phyloP scores from a whole-genome alignment of 495 filamentous ascomycete genomes.

The Aspergillus sclerotioniger region DNA sequence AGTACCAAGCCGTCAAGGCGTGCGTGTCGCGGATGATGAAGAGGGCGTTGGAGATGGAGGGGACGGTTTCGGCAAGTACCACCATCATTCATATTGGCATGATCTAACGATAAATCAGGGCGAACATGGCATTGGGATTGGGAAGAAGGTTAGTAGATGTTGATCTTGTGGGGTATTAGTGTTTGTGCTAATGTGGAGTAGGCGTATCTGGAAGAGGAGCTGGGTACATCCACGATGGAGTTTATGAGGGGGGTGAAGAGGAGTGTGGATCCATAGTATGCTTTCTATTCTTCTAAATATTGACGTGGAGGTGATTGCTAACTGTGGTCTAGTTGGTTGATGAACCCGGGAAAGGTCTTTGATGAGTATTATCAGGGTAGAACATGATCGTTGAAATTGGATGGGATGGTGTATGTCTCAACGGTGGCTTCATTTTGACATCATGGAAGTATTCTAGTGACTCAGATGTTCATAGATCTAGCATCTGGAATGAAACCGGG shows the following conservation, averaged over 20 bases:
- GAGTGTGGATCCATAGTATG: slow-evolving; percentile 65
- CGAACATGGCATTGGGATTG: slow-evolving; percentile 81
- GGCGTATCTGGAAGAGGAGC: slow-evolving; percentile 62
- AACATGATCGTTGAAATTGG: too few relatives aligned
- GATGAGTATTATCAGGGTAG: neutral
- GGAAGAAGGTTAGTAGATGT: slow-evolving; percentile 62
- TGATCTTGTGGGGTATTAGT: neutral
- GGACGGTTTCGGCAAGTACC: slow-evolving; percentile 53
- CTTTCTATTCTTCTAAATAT: neutral
- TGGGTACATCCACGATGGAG: slow-evolving; percentile 69
- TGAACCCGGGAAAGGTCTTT: slow-evolving; percentile 76
- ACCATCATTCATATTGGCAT: too few relatives aligned
- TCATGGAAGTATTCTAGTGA: too few relatives aligned
- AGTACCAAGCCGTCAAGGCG: slow-evolving; percentile 57
- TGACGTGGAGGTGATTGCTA: neutral
- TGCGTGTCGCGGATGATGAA: slow-evolving; percentile 81
- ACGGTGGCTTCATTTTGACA: too few relatives aligned
- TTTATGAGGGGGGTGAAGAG: slow-evolving; percentile 80
- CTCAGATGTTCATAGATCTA: too few relatives aligned
- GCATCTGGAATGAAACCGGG: too few relatives aligned
- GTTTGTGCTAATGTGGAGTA: neutral
- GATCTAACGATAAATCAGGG: slow-evolving; percentile 37
- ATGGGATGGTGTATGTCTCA: too few relatives aligned
- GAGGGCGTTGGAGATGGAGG: slow-evolving; percentile 82
- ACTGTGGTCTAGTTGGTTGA: slow-evolving; percentile 52